A percentile compares a stretch with the other conserved stretches of the same genome.
These are phyloP conservation scores for Eucalyptus caleyi DNA, from an alignment of 345 rosid genomes.

Conservation along the genomic window DNA sequence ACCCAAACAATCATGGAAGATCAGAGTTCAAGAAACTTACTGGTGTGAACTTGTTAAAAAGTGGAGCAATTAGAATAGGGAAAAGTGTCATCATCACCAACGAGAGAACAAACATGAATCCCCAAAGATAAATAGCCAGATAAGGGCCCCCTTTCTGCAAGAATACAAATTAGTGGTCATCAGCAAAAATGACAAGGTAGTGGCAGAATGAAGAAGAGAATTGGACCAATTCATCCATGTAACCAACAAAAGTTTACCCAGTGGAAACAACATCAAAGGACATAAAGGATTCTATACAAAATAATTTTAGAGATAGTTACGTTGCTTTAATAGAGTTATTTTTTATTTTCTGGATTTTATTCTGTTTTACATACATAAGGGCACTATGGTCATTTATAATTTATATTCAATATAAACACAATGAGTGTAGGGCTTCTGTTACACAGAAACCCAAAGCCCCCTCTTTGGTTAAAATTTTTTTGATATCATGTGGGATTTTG, in stretches of 20 bases:
- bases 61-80: conserved; percentile 90
- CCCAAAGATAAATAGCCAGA: conserved; percentile 97
- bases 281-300: background rate
- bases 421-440: too few species aligned
- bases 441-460: too few species aligned
- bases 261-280: background rate
- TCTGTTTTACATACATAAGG: too few species aligned
- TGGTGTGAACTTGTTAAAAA: conserved; percentile 93
- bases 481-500: too few species aligned
- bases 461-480: too few species aligned
- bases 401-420: too few species aligned
- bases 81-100: conserved; percentile 96
- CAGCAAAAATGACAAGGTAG: background rate
- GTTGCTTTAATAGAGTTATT: too few species aligned
- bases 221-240: background rate
- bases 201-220: background rate
- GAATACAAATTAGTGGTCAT: background rate
- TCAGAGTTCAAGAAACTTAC: conserved; percentile 34
- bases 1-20: background rate
- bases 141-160: conserved; percentile 99
- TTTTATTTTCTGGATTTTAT: too few species aligned
- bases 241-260: background rate
- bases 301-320: background rate
- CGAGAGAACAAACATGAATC: conserved; percentile 86
- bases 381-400: too few species aligned